Evolutionary conservation across 108 stramenopile species (phyloP).

Genomic region (Cyclotella distinguenda): DNA sequence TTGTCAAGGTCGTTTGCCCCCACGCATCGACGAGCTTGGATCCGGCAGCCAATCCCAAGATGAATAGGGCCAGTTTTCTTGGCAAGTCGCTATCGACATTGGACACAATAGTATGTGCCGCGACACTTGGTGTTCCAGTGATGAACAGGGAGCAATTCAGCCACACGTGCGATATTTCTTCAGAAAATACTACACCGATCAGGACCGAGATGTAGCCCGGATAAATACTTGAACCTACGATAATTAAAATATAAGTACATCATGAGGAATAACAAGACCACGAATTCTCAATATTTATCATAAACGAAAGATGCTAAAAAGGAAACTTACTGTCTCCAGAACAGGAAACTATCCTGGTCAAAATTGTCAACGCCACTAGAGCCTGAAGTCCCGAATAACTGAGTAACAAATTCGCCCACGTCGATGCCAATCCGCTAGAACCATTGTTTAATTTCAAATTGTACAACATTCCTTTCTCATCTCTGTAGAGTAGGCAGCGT

Average conservation of each 20-base stretch:
- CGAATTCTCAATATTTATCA: background rate
- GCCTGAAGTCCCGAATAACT: conserved; percentile 65
- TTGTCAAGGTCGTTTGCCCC: conserved; percentile 38
- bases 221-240: conserved; percentile 22
- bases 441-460: conserved; percentile 49
- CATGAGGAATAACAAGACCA: background rate
- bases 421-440: conserved; percentile 37
- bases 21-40: conserved; percentile 24
- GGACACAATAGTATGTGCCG: conserved; percentile 50
- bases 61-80: conserved; percentile 46
- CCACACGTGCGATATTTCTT: conserved; percentile 59
- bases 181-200: conserved; percentile 59
- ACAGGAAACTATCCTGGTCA: conserved; percentile 52
- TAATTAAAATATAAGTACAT: background rate
- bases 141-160: conserved; percentile 64
- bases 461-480: conserved; percentile 52
- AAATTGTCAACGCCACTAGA: conserved; percentile 49
- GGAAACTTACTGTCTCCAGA: background rate
- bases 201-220: conserved; percentile 51
- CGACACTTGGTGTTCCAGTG: conserved; percentile 55
- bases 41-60: conserved; percentile 42
- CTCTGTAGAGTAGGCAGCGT: conserved; percentile 57
- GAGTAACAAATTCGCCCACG: conserved; percentile 43
- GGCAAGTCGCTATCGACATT: conserved; percentile 56
- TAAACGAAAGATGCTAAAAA: background rate